Evolutionary conservation across 371 early-diverging fungal genomes (phyloP).

Genomic region (Choanephora cucurbitarum): DNA sequence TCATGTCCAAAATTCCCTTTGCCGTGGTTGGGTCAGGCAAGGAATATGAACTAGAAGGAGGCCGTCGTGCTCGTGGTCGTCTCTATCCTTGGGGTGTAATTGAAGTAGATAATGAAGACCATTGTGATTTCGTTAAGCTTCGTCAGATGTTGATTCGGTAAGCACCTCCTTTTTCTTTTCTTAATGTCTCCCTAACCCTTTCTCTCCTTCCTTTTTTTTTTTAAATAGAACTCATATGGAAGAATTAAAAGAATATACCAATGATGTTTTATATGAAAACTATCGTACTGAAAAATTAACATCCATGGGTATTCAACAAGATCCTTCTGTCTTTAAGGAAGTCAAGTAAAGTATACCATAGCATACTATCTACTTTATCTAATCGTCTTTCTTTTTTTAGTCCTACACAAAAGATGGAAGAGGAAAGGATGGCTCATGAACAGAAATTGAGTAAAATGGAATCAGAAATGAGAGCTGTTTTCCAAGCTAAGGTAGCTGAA

Average conservation of each 20-base stretch:
- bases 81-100: constrained; percentile 96
- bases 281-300: constrained; percentile 91
- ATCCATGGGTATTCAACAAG: constrained; percentile 81
- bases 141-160: constrained; percentile 85
- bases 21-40: constrained; percentile 95
- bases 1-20: constrained; percentile 94
- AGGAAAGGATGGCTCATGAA: constrained; percentile 89
- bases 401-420: constrained; percentile 90
- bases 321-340: constrained; percentile 78
- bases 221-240: constrained; percentile 80
- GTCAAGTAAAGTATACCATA: constrained; percentile 66
- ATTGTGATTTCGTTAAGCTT: constrained; percentile 94
- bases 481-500: constrained; percentile 96
- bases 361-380: too few species aligned
- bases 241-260: constrained; percentile 91
- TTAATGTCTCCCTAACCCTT: not conserved
- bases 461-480: constrained; percentile 95
- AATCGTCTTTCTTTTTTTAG: constrained; percentile 24
- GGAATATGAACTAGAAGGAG: constrained; percentile 78
- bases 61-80: constrained; percentile 90
- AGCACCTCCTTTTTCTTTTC: constrained; percentile 4
- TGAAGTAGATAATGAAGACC: constrained; percentile 90
- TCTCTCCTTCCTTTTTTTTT: not conserved
- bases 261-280: constrained; percentile 93
- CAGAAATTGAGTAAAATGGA: constrained; percentile 96